Base-by-base conservation (phyloP, 164 flowering plant genomes). In the Aristolochia californica region DNA sequence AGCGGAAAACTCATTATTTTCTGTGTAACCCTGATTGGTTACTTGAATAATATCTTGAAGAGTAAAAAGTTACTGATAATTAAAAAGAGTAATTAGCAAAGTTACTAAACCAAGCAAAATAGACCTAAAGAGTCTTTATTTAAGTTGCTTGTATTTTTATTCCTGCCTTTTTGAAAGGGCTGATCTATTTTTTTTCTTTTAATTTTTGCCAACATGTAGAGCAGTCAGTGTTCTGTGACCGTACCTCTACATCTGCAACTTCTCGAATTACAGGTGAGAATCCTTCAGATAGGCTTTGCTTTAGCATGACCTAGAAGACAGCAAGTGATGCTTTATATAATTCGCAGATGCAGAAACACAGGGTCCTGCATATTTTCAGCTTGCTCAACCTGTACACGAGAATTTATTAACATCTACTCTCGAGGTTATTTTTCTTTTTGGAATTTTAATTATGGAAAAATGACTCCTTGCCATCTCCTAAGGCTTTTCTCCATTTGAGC, bases 301-400 rank as follows among this genome's bases (percentile, higher is more conserved):
- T 52, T 52, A 1, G 28, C 4, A 1, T 22, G 2, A 22, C 16
- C 27, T 52, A 22, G 18, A 59, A 48, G 10, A 21, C 22, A 51
- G 15, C 15, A 7, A 25, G 27, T 43, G 51, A 50, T 50, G 30
- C 50, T 20, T 50, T 4, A 27, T 20, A 22, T 40, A 5, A 45
- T 61, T 40, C n/a, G 43, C 76, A 86, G 89, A 82, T 70, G 60
- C 5, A 14, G 82, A 81, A 60, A 68, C 70, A 66, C 63, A 66
- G 57, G 74, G 70, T 60, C 72, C 74, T 17, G 60, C 79, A 18
- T 87, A 85, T 73, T 66, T 59, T 26, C 63, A 55, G 48, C 76
- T 91, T 34, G 58, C 77, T 60, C 79, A 80, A n/a, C 64, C 83
- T 17, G 73, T 87, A 44, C 60, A 91, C 62, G 78, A 81, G 45